Conservation (phyloP, 768 basidiomycete species). For the Phylloporus rhodoxanthus region DNA sequence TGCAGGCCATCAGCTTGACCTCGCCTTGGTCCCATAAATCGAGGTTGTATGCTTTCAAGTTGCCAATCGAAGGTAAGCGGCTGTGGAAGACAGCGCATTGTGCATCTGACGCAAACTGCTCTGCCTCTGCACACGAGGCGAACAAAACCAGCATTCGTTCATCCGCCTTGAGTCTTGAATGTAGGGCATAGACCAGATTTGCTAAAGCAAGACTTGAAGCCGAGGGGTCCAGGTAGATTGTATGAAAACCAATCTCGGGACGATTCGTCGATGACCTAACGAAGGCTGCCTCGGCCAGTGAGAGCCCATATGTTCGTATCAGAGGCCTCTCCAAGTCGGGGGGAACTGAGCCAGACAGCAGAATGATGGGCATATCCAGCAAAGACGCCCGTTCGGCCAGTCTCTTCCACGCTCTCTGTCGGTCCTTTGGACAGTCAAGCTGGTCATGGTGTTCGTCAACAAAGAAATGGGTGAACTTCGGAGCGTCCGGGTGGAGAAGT, state of each 20-base stretch:
- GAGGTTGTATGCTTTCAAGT: constrained; percentile 1
- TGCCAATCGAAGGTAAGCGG: not conserved
- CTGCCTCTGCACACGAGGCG: not conserved
- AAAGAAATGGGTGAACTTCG: not conserved
- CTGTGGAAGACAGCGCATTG: constrained; percentile 3
- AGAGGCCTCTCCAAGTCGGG: not conserved
- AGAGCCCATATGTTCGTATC: not conserved
- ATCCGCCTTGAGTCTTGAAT: not conserved
- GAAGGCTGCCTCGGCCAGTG: not conserved
- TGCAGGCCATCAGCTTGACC: constrained; percentile 4
- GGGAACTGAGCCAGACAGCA: not conserved
- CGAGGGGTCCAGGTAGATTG: not conserved
- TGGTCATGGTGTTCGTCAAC: constrained; percentile 9
- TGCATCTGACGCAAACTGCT: not conserved
- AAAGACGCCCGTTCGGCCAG: not conserved
- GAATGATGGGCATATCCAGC: not conserved
- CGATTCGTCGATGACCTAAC: not conserved
- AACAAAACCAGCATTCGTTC: constrained; percentile 5
- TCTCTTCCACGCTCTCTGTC: not conserved
- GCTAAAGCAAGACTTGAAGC: not conserved
- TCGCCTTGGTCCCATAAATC: not conserved
- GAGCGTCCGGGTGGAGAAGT: not conserved
- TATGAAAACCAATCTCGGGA: constrained; percentile 3
- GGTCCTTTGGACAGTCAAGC: not conserved
- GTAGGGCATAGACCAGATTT: not conserved